These are phyloP conservation scores for Mariannaea elegans DNA, from an alignment of 2,329 filamentous ascomycete genomes.

Conservation along the genomic window DNA sequence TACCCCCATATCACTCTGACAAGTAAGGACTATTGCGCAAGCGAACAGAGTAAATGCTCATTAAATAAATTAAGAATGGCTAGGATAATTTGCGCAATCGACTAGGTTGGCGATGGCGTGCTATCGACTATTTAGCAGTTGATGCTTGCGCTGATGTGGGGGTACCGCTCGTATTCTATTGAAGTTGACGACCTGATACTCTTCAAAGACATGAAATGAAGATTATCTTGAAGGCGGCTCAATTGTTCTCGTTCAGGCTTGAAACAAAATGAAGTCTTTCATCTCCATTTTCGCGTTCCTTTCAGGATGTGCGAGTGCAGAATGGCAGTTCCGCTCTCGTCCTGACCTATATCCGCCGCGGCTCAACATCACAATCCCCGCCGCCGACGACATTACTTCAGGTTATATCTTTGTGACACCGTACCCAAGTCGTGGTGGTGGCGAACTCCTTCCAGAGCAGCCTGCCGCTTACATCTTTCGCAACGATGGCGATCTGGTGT, in stretches of 20 bases:
- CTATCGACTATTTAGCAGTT: slow-evolving; percentile 4
- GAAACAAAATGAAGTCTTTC: slow-evolving; percentile 10
- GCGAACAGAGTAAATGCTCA: neutral
- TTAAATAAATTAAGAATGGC: slow-evolving; percentile 7
- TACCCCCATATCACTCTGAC: neutral
- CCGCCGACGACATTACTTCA: slow-evolving; percentile 47
- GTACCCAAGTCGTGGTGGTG: slow-evolving; percentile 43
- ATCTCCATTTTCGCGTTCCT: slow-evolving; percentile 3
- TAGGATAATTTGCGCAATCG: slow-evolving; percentile 12
- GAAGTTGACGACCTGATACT: neutral
- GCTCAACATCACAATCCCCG: slow-evolving; percentile 52
- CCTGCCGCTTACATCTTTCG: slow-evolving; percentile 63
- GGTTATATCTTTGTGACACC: slow-evolving; percentile 55
- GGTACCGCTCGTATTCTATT: neutral
- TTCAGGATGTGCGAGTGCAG: slow-evolving; percentile 17
- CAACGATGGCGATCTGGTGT: slow-evolving; percentile 63
- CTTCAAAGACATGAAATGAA: neutral
- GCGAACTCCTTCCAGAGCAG: slow-evolving; percentile 55
- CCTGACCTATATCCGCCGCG: slow-evolving; percentile 28
- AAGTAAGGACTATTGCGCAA: neutral
- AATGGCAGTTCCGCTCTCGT: slow-evolving; percentile 35
- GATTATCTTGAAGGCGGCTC: neutral
- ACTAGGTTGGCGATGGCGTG: slow-evolving; percentile 15
- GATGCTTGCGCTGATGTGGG: neutral
- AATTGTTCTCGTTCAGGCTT: neutral